Evolutionary conservation across 1,284 basidiomycete genomes (phyloP), one percentile per base, ranked within the genome.

Genomic region (Tylopilus sp.): DNA sequence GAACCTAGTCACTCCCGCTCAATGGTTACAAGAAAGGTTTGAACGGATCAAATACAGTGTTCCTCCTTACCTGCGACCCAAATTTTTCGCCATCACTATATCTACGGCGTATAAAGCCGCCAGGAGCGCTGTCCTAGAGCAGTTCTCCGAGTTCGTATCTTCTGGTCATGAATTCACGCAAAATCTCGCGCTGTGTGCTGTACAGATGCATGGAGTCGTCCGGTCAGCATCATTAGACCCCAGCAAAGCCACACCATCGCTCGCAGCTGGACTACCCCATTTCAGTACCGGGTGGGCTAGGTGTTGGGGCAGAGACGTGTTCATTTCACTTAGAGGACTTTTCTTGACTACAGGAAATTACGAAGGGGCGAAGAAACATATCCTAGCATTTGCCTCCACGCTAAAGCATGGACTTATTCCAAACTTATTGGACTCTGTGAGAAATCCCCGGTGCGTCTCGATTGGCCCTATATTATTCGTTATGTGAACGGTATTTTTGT

Each of bases 231-330:
- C 92, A 24, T 79, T 98, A 47, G 84, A 89, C 63, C 88, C 89
- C 5, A 73, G 67, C 3, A 81, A 81, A 62, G 71, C 80, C 3
- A 88, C 86, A 0, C 85, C 95, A 3, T 92, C 88, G 11, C 77
- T 98, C 26, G 94, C 95, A 3, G 94, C 94, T n/a, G 95, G 95
- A 20, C 74, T 98, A 26, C 94, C 95, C 13, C 94, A 98, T 74
- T 98, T 98, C 65, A 77, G 91, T 3, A 75, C 88, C 9, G 86
- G 87, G 7, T 98, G 95, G 94, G 93, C 93, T 15, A 81, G 94
- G 43, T 94, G 91, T 66, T 98, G 95, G 95, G 94, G 95, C n/a
- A 83, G 94, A 35, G 94, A 98, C 70, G 92, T 96, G 2, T 95
- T 95, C 74, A 96, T 97, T 69, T 95, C 93, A 1, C 75, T 96